Percentiles rank a stretch among this genome's conserved stretches.
Conservation (phyloP, 768 basidiomycete species). For the Candolleomyces eurysporus region DNA sequence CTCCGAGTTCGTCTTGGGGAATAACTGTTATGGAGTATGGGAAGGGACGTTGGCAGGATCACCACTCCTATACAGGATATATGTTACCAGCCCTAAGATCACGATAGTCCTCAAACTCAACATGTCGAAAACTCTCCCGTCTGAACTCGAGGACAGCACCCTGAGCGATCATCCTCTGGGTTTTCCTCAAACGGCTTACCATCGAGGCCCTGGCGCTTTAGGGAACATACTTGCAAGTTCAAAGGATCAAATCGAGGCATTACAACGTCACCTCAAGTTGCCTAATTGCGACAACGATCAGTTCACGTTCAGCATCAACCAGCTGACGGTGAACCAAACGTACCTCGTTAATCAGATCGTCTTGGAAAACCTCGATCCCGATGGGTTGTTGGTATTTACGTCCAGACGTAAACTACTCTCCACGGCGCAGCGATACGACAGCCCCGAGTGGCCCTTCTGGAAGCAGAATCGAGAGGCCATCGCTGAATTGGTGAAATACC, state of each 20-base stretch:
- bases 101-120: slow-evolving; percentile 20
- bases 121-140: neutral
- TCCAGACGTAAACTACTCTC: slow-evolving; percentile 20
- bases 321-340: too few species aligned
- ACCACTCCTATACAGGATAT: slow-evolving; percentile 21
- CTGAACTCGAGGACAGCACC: slow-evolving; percentile 1
- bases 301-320: too few species aligned
- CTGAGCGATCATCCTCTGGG: slow-evolving; percentile 9
- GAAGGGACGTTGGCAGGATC: slow-evolving; percentile 18
- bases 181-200: neutral
- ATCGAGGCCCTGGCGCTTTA: neutral
- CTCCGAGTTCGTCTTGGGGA: slow-evolving; percentile 26
- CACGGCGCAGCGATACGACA: slow-evolving; percentile 17
- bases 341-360: neutral
- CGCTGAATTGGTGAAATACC: too few species aligned
- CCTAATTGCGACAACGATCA: too few species aligned
- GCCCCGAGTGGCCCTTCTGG: neutral
- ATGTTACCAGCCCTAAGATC: slow-evolving; percentile 26
- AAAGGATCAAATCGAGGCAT: too few species aligned
- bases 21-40: slow-evolving; percentile 27
- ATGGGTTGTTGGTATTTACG: slow-evolving; percentile 24
- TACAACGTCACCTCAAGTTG: neutral
- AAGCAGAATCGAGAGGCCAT: neutral
- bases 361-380: slow-evolving; percentile 18
- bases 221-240: neutral